A percentile compares a stretch with the other conserved stretches of the same genome.
Conservation (phyloP, 2,329 filamentous ascomycete genomes). For the Sclerotinia subarctica region DNA sequence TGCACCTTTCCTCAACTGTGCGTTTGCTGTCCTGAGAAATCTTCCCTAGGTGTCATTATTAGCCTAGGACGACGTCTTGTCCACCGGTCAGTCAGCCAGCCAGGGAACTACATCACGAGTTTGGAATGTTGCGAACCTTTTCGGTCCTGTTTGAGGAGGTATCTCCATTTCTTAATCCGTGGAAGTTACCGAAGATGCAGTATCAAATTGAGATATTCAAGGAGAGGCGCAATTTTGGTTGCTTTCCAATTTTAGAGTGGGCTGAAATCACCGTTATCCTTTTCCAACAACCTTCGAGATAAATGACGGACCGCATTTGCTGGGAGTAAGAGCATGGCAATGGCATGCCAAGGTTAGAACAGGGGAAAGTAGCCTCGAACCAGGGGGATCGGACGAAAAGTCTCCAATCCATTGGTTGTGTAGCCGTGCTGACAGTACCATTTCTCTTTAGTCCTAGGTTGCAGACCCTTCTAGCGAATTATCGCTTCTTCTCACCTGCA, state of each 20-base stretch:
- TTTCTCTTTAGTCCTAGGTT: constrained; percentile 14
- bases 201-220: constrained; percentile 22
- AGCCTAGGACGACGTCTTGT: constrained; percentile 1
- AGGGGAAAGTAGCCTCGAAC: constrained; percentile 14
- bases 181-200: background rate
- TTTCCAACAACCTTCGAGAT: constrained; percentile 13
- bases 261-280: constrained; percentile 21
- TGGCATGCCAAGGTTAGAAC: constrained; percentile 13
- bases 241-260: constrained; percentile 27
- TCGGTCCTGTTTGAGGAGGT: background rate
- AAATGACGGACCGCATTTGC: constrained; percentile 17
- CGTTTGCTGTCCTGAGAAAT: background rate
- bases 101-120: background rate
- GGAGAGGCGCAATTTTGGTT: constrained; percentile 24
- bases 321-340: constrained; percentile 18
- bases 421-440: constrained; percentile 19
- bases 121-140: background rate
- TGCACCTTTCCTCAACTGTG: background rate
- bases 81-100: background rate
- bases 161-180: background rate
- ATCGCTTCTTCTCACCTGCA: constrained; percentile 13
- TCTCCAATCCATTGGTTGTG: constrained; percentile 20
- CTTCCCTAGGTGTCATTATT: background rate
- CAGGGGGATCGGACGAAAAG: constrained; percentile 20
- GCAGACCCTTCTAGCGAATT: constrained; percentile 20